A percentile compares a stretch with the other conserved stretches of the same genome.
Evolutionary conservation across 192 early-diverging fungal genomes (phyloP).

Genomic region (Linnemannia zychae): DNA sequence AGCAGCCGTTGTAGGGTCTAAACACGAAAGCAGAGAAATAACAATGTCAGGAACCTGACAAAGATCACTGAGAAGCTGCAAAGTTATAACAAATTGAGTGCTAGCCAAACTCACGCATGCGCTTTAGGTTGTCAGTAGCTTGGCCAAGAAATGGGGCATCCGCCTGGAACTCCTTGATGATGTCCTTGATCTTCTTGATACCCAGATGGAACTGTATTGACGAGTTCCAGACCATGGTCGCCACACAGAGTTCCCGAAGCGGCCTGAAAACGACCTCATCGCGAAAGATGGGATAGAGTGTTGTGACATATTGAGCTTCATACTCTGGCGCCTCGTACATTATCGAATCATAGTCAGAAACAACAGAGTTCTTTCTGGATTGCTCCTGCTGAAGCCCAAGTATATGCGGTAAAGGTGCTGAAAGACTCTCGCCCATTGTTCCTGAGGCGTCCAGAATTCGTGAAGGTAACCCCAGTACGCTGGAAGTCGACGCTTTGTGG

Average conservation of each 20-base stretch:
- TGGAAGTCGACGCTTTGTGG: slow-evolving; percentile 35
- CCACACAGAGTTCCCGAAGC: slow-evolving; percentile 49
- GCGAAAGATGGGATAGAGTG: slow-evolving; percentile 50
- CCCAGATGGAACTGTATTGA: slow-evolving; percentile 53
- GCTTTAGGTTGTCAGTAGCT: slow-evolving; percentile 28
- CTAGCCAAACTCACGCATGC: slow-evolving; percentile 47
- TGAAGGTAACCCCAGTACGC: slow-evolving; percentile 16
- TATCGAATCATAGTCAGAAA: slow-evolving; percentile 46
- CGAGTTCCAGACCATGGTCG: slow-evolving; percentile 55
- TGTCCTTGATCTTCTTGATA: slow-evolving; percentile 52
- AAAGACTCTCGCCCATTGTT: slow-evolving; percentile 9
- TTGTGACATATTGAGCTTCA: slow-evolving; percentile 48
- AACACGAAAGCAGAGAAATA: not conserved
- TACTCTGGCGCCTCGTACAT: slow-evolving; percentile 51
- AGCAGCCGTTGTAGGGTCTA: slow-evolving; percentile 38
- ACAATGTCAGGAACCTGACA: not conserved
- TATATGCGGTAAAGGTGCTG: slow-evolving; percentile 31
- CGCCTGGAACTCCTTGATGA: slow-evolving; percentile 43
- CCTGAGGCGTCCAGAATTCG: slow-evolving; percentile 36
- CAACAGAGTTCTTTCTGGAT: slow-evolving; percentile 50
- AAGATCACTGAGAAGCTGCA: not conserved
- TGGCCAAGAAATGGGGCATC: slow-evolving; percentile 38
- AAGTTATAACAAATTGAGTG: not conserved
- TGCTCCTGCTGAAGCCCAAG: slow-evolving; percentile 43
- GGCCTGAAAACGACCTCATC: slow-evolving; percentile 52